These are phyloP conservation scores for Wallemia ichthyophaga DNA, from an alignment of 1,284 basidiomycete species.

Conservation along the genomic window DNA sequence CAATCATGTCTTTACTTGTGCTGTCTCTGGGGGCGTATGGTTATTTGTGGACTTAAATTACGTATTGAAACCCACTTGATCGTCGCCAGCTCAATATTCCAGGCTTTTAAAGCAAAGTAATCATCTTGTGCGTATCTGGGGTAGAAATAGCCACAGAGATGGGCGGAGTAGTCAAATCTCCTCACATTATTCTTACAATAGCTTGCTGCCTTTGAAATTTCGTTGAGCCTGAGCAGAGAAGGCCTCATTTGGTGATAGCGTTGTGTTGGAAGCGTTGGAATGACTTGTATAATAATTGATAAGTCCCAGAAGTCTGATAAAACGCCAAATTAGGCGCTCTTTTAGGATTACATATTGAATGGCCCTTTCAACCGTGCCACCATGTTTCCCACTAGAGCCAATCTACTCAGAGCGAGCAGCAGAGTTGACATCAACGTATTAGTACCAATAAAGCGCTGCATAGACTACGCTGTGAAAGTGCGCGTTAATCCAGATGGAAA, in stretches of 20 bases:
- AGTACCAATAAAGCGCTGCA: conserved; percentile 63
- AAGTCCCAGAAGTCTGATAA: too few species aligned
- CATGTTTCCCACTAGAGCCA: conserved; percentile 42
- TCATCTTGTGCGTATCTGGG: conserved; percentile 31
- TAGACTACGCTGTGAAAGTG: conserved; percentile 34
- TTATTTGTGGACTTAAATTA: conserved; percentile 30
- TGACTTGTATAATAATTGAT: too few species aligned
- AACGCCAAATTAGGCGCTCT: too few species aligned
- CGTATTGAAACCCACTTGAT: neutral
- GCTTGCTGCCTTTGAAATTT: conserved; percentile 7
- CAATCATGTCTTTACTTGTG: conserved; percentile 46
- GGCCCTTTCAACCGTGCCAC: conserved; percentile 1
- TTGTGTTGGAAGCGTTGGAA: too few species aligned
- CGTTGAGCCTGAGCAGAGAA: neutral
- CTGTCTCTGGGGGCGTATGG: conserved; percentile 48
- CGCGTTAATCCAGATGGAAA: conserved; percentile 72
- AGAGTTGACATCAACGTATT: conserved; percentile 31
- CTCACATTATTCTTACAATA: conserved; percentile 17
- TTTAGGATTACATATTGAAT: too few species aligned
- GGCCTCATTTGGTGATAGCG: neutral
- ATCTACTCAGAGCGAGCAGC: conserved; percentile 22
- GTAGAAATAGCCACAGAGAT: conserved; percentile 44
- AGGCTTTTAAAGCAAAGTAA: conserved; percentile 56
- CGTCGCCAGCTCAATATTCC: conserved; percentile 30
- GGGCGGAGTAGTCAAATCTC: conserved; percentile 28